Percentiles rank a stretch among this genome's conserved stretches.
Conservation (phyloP, 75 land plant species). For the Isoetes taiwanensis region DNA sequence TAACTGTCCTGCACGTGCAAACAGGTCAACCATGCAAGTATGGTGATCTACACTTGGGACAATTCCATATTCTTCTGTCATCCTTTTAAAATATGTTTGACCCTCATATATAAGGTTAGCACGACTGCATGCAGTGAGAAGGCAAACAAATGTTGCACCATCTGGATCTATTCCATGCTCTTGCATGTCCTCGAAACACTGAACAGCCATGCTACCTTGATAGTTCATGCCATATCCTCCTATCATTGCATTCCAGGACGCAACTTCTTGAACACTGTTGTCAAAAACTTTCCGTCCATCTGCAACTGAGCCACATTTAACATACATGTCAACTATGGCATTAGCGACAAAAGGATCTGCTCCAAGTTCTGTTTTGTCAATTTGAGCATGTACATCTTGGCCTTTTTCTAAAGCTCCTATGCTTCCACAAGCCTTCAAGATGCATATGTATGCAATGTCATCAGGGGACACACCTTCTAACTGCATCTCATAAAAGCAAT, state of each 20-base stretch:
- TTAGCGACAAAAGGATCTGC: neutral
- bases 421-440: neutral
- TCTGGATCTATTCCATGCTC: neutral
- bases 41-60: slow-evolving; percentile 1
- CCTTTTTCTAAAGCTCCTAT: neutral
- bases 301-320: neutral
- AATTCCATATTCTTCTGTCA: slow-evolving; percentile 2
- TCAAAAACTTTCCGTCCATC: slow-evolving; percentile 1
- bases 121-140: neutral
- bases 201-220: neutral
- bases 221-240: neutral
- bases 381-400: neutral
- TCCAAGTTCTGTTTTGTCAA: neutral
- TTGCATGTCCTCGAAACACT: neutral
- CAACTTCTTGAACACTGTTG: neutral
- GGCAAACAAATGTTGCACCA: too few relatives aligned
- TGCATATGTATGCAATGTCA: neutral
- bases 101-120: neutral
- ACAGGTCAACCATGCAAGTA: neutral
- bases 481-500: neutral
- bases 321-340: neutral
- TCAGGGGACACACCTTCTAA: neutral
- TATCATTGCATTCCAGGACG: neutral
- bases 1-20: neutral
- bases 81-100: neutral